These are phyloP conservation scores for Jimgerdemannia flammicorona DNA, from an alignment of 192 early-diverging fungal species.

Conservation along the genomic window DNA sequence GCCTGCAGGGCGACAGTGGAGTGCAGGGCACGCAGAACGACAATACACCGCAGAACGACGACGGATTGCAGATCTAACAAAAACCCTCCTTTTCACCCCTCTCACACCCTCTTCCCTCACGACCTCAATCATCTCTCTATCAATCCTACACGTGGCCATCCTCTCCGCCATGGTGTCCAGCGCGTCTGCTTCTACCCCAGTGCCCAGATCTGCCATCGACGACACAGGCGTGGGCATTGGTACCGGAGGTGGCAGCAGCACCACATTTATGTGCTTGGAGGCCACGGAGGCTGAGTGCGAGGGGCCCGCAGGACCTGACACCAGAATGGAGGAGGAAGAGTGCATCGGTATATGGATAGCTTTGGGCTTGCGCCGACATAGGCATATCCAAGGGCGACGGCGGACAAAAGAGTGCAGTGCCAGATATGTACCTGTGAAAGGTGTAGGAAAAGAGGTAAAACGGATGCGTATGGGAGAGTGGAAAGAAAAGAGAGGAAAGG, in stretches of 20 bases:
- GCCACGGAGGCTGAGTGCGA: no score
- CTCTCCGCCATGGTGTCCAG: not conserved
- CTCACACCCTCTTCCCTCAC: not conserved
- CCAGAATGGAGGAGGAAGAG: not conserved
- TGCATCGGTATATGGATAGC: no score
- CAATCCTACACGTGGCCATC: not conserved
- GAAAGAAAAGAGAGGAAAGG: not conserved
- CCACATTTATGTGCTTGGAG: no score
- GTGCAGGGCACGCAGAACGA: no score
- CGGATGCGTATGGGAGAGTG: not conserved
- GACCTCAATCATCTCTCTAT: not conserved
- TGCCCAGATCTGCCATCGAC: not conserved
- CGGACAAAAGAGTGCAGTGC: conserved; percentile 50
- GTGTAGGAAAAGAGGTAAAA: not conserved
- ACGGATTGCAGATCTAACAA: no score
- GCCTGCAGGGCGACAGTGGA: no score
- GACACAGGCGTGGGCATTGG: not conserved
- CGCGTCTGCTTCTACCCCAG: not conserved
- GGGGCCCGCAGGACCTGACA: not conserved
- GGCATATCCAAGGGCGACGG: conserved; percentile 46
- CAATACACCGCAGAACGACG: no score
- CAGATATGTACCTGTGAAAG: conserved; percentile 32
- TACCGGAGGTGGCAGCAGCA: not conserved
- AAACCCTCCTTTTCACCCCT: not conserved
- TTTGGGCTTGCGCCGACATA: conserved; percentile 7